phyloP scores from a whole-genome alignment of 176 grass and related monocot species.

The Aegilops sharonensis region DNA sequence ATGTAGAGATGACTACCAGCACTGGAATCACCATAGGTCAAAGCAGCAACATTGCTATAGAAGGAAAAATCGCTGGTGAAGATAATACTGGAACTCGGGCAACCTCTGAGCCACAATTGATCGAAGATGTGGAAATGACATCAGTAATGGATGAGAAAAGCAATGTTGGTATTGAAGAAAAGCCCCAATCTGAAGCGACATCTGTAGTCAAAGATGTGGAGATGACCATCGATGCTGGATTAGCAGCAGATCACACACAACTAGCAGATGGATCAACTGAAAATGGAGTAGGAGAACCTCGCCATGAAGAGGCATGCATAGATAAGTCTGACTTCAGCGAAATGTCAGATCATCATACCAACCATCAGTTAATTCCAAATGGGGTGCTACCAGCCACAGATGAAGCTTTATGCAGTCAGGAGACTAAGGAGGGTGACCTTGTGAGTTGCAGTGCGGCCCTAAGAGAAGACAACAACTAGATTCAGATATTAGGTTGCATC shows the following conservation, averaged over 20 bases:
- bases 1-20: slow-evolving; percentile 8
- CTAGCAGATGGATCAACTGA: slow-evolving; percentile 8
- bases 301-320: slow-evolving; percentile 16
- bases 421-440: slow-evolving; percentile 22
- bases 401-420: slow-evolving; percentile 32
- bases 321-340: slow-evolving; percentile 7
- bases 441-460: slow-evolving; percentile 21
- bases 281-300: slow-evolving; percentile 13
- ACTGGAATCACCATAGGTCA: slow-evolving; percentile 30
- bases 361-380: slow-evolving; percentile 28
- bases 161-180: slow-evolving; percentile 24
- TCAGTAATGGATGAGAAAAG: slow-evolving; percentile 28
- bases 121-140: slow-evolving; percentile 27
- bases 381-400: slow-evolving; percentile 22
- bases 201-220: slow-evolving; percentile 9
- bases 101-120: neutral
- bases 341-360: slow-evolving; percentile 5
- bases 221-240: neutral
- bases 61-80: slow-evolving; percentile 3
- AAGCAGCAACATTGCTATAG: slow-evolving; percentile 18
- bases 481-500: slow-evolving; percentile 34
- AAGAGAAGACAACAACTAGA: slow-evolving; percentile 43
- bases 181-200: slow-evolving; percentile 22
- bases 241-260: slow-evolving; percentile 32
- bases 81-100: slow-evolving; percentile 3